Evolutionary conservation across 139 green algal species (phyloP), one percentile per base, ranked within the genome.

Genomic region (Dunaliella sp.): DNA sequence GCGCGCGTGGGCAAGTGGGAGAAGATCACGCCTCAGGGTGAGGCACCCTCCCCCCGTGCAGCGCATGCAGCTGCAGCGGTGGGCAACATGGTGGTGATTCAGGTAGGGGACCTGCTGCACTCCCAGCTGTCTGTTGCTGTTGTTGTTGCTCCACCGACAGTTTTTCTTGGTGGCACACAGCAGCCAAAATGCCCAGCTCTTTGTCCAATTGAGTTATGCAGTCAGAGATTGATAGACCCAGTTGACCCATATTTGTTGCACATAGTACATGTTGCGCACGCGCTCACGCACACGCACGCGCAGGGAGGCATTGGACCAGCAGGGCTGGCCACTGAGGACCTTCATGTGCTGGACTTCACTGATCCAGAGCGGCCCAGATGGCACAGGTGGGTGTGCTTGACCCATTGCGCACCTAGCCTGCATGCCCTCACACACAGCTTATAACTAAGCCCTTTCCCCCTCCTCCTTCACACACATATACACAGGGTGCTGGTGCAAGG

Each of bases 341-440:
- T 99, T 77, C 97, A 99, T 92, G 97, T 99, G 25, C 94, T 99
- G 3, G 97, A 99, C 88, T 98, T 99, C 81, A 98, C 96, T 73
- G 95, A 98, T 86, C 91, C 94, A 59, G 91, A 96, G 1, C 90
- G 92, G 31, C 97, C 97, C 1, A 90, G 96, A 3, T 99, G 97
- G 97, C 97, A 99, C 91, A 96, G 94, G 94, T 96, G 76, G 0
- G 88, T 82, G 21, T 48, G 77, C 3, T 24, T 57, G 34, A n/a
- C n/a, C n/a, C n/a, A n/a, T n/a, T n/a, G n/a, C n/a, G n/a, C n/a
- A n/a, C n/a, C n/a, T n/a, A n/a, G n/a, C n/a, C n/a, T n/a, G n/a
- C n/a, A n/a, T n/a, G n/a, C n/a, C n/a, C n/a, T n/a, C n/a, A n/a
- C n/a, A n/a, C n/a, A n/a, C n/a, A n/a, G n/a, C n/a, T n/a, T n/a